Percentiles rank a stretch among this genome's conserved stretches.
phyloP scores from a whole-genome alignment of 2,329 filamentous ascomycete genomes.

The Nemania sp. region DNA sequence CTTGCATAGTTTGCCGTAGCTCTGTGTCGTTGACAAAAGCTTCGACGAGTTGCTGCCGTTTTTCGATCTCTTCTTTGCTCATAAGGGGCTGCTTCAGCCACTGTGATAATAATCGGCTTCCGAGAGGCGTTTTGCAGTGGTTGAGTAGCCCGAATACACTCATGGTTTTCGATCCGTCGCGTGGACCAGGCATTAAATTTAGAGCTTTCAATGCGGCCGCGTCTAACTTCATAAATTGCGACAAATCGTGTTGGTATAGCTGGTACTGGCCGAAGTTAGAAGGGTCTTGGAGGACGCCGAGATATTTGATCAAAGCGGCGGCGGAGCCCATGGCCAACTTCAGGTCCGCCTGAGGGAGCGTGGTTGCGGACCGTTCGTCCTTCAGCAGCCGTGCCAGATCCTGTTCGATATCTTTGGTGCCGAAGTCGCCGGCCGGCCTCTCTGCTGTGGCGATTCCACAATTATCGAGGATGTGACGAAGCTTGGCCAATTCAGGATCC shows the following conservation, averaged over 20 bases:
- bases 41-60: constrained; percentile 90
- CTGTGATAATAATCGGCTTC: constrained; percentile 86
- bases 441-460: constrained; percentile 91
- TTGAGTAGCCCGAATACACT: constrained; percentile 92
- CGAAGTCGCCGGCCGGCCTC: constrained; percentile 76
- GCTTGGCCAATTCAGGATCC: constrained; percentile 85
- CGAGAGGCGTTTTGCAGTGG: constrained; percentile 95
- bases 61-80: constrained; percentile 85
- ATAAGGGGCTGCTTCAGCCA: constrained; percentile 98
- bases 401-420: constrained; percentile 90
- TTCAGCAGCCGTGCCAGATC: constrained; percentile 86
- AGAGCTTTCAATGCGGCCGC: constrained; percentile 91
- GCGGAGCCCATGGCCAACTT: constrained; percentile 97
- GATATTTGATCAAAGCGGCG: constrained; percentile 90
- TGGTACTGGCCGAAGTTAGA: constrained; percentile 98
- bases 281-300: constrained; percentile 85
- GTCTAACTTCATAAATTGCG: constrained; percentile 98
- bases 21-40: constrained; percentile 94
- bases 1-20: constrained; percentile 92
- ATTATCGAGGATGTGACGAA: constrained; percentile 86
- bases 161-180: constrained; percentile 97
- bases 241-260: constrained; percentile 94
- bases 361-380: constrained; percentile 77
- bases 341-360: constrained; percentile 85
- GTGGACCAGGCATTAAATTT: constrained; percentile 94